Percentiles rank a stretch among this genome's conserved stretches.
phyloP scores from a whole-genome alignment of 2,329 filamentous ascomycete species.

The Fusarium begoniae region DNA sequence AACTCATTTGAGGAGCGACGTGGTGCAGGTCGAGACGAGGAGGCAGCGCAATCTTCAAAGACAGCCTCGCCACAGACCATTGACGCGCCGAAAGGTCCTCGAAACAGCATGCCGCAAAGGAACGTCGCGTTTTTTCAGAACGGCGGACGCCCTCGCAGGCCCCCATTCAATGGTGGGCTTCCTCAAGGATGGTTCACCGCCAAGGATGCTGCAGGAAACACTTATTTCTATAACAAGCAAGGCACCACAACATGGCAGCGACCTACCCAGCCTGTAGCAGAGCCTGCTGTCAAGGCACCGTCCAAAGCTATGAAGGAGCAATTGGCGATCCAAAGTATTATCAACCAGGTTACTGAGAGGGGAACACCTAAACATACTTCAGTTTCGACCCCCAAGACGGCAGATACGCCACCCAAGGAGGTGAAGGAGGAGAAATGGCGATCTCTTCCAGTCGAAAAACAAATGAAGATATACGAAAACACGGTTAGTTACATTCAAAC shows the following conservation, averaged over 20 bases:
- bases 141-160: conserved; percentile 61
- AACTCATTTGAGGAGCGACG: conserved; percentile 73
- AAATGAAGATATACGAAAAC: conserved; percentile 94
- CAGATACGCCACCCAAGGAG: conserved; percentile 63
- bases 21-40: conserved; percentile 54
- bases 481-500: conserved; percentile 68
- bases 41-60: conserved; percentile 51
- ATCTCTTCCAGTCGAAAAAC: conserved; percentile 78
- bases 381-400: conserved; percentile 72
- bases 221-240: conserved; percentile 85
- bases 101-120: conserved; percentile 66
- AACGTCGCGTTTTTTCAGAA: conserved; percentile 61
- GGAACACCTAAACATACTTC: conserved; percentile 60
- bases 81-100: conserved; percentile 66
- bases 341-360: conserved; percentile 83
- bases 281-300: conserved; percentile 71
- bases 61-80: conserved; percentile 56
- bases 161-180: conserved; percentile 65
- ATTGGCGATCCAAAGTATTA: conserved; percentile 83
- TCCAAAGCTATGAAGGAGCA: conserved; percentile 71
- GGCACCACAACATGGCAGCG: conserved; percentile 84
- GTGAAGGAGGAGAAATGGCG: conserved; percentile 77
- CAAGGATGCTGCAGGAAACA: conserved; percentile 73
- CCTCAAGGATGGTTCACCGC: conserved; percentile 89
- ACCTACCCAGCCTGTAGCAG: conserved; percentile 75